These are phyloP conservation scores for Raphanus sativus DNA, from an alignment of 345 rosid species.

Conservation along the genomic window DNA sequence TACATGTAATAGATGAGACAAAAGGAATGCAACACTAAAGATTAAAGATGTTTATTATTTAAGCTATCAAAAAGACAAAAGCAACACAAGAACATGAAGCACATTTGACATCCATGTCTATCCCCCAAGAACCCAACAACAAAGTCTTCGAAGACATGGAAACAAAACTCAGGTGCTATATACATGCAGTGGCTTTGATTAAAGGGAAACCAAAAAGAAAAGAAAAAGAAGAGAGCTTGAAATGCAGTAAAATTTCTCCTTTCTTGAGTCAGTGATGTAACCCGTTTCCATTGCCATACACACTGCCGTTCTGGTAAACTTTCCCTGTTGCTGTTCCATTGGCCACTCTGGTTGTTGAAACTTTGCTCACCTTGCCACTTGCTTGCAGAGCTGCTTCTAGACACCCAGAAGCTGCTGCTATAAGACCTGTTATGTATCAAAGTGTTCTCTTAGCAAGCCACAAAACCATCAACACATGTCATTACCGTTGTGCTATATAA, in stretches of 20 bases:
- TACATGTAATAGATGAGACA: background rate
- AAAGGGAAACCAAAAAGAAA: background rate
- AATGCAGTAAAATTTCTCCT: slow-evolving; percentile 7
- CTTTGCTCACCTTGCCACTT: slow-evolving; percentile 38
- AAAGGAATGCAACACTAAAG: background rate
- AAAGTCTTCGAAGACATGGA: slow-evolving; percentile 27
- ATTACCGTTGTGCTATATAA: background rate
- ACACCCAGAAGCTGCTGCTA: slow-evolving; percentile 68
- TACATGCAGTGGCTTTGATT: slow-evolving; percentile 25
- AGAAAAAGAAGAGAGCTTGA: background rate
- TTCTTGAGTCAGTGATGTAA: slow-evolving; percentile 41
- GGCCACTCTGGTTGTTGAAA: slow-evolving; percentile 42
- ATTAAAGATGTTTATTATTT: slow-evolving; percentile 11
- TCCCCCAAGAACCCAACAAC: slow-evolving; percentile 20
- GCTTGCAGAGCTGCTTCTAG: slow-evolving; percentile 48
- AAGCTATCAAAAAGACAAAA: slow-evolving; percentile 18
- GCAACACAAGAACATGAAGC: slow-evolving; percentile 35
- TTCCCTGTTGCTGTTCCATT: slow-evolving; percentile 45
- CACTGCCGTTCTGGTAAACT: slow-evolving; percentile 53
- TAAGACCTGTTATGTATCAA: slow-evolving; percentile 52
- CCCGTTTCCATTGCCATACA: slow-evolving; percentile 65
- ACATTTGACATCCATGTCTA: slow-evolving; percentile 37
- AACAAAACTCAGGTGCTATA: slow-evolving; percentile 33
- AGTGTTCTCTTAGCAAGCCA: background rate
- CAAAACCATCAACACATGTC: slow-evolving; percentile 1